These are phyloP conservation scores for Mucor sp. DNA, from an alignment of 371 early-diverging fungal species.

Conservation along the genomic window DNA sequence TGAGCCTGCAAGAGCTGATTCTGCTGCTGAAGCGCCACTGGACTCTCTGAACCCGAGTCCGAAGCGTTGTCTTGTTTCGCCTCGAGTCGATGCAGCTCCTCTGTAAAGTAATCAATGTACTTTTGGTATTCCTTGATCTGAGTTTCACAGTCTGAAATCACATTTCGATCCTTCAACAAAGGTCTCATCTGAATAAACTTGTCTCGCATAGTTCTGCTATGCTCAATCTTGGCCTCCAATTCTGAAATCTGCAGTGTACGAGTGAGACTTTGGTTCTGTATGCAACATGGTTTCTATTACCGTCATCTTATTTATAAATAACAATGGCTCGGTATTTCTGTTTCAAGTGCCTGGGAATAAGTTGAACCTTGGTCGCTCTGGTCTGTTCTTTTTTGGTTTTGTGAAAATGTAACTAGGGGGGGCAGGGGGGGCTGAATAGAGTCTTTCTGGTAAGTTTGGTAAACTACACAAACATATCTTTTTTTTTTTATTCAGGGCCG, in stretches of 20 bases:
- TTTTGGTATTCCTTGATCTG: constrained; percentile 79
- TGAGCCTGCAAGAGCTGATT: not conserved
- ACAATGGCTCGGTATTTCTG: not conserved
- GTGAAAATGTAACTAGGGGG: not conserved
- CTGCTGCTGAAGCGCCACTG: constrained; percentile 1
- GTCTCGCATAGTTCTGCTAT: constrained; percentile 67
- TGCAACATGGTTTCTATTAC: constrained; percentile 8
- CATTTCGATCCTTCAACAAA: constrained; percentile 68
- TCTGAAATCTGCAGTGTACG: constrained; percentile 45
- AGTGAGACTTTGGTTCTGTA: not conserved
- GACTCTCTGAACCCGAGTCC: constrained; percentile 18
- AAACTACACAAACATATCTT: not conserved
- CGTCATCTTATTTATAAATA: constrained; percentile 16
- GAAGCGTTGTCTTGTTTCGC: constrained; percentile 30
- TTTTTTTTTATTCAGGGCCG: not conserved
- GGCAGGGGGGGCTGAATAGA: not conserved
- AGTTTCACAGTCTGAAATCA: constrained; percentile 76
- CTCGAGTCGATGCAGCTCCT: constrained; percentile 67
- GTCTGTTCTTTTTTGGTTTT: not conserved
- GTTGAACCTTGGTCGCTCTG: not conserved
- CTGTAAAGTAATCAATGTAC: constrained; percentile 80
- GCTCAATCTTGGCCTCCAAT: constrained; percentile 58
- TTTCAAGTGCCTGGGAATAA: constrained; percentile 17
- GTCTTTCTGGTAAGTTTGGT: not conserved
- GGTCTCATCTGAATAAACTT: constrained; percentile 72